Conservation (phyloP, 2,329 filamentous ascomycete genomes). For the Penicillium freii region DNA sequence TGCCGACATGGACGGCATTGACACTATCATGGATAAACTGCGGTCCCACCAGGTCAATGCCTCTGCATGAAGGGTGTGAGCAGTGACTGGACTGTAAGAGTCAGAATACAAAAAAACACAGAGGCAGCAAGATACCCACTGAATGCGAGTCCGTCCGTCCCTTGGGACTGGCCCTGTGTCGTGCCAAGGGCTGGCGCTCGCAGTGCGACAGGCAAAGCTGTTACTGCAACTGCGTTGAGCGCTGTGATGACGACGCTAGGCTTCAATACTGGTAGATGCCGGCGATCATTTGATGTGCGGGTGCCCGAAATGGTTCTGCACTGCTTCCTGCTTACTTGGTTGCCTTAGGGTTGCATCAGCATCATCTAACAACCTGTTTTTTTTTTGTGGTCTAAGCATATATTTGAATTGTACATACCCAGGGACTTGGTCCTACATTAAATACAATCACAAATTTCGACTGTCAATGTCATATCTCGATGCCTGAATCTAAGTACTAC, state of each 20-base stretch:
- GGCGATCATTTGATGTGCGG: neutral
- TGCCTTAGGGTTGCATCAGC: neutral
- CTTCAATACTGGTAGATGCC: neutral
- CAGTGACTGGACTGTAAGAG: neutral
- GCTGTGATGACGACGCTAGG: neutral
- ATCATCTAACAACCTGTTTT: neutral
- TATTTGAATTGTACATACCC: slow-evolving; percentile 18
- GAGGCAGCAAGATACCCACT: neutral
- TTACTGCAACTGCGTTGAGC: neutral
- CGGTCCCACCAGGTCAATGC: slow-evolving; percentile 45
- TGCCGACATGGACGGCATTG: slow-evolving; percentile 80
- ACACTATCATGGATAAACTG: slow-evolving; percentile 68
- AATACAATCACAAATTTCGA: neutral
- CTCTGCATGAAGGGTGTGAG: slow-evolving; percentile 26
- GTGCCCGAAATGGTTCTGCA: slow-evolving; percentile 5
- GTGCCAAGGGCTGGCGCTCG: neutral
- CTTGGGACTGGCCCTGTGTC: neutral
- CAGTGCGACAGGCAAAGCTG: neutral
- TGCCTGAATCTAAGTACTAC: neutral
- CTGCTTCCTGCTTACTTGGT: neutral
- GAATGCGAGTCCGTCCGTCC: neutral
- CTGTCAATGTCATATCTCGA: neutral
- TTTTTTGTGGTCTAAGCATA: neutral
- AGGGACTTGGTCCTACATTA: slow-evolving; percentile 1
- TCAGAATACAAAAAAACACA: slow-evolving; percentile 1